Evolutionary conservation across 352 stramenopile genomes (phyloP), one percentile per base, ranked within the genome.

Genomic region (Globisporangium carolinianum): DNA sequence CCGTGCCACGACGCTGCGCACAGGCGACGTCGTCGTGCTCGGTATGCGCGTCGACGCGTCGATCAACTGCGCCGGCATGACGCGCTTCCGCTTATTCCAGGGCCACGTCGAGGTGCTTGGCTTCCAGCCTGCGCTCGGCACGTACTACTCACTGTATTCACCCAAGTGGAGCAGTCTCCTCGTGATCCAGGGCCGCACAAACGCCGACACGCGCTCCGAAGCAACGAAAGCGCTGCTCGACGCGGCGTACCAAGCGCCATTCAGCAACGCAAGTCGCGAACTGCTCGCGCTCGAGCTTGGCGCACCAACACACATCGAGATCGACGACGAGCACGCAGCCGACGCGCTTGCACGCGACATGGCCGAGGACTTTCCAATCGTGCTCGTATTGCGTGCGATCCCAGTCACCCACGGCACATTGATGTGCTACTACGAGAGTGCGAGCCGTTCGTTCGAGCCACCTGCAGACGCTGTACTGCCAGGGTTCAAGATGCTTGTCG

Each of bases 141-240:
- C 79, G 36, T 95, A 95, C 69, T 92, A 81, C 63, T 74, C 84
- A 24, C 62, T 95, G 42, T 77, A 88, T 58, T 93, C 85, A 57
- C 85, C 85, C 47, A 89, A 89, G 57, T 95, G 85, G 85, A 89
- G 67, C 60, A 88, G 72, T 41, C 43, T 93, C 18, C 55, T 92
- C 32, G 76, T 86, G 46, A 75, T 95, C n/a, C 17, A 69, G 12
- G 72, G 57, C 14, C 47, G 55, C 32, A 67, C 57, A 39, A 79
- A 63, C 35, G 74, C n/a, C 5, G 38, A 61, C 35, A 60, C 56
- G 59, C 39, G 60, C 58, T 47, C 57, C 14, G 42, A 49, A 42
- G 17, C 48, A 35, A 53, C 48, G 51, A 42, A 54, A 37, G 12
- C 53, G 35, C 49, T 55, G 51, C 60, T 77, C 4, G 66, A 67